Evolutionary conservation across 139 green algal species (phyloP), one percentile per base, ranked within the genome.

Genomic region (Coelastrella sp.): DNA sequence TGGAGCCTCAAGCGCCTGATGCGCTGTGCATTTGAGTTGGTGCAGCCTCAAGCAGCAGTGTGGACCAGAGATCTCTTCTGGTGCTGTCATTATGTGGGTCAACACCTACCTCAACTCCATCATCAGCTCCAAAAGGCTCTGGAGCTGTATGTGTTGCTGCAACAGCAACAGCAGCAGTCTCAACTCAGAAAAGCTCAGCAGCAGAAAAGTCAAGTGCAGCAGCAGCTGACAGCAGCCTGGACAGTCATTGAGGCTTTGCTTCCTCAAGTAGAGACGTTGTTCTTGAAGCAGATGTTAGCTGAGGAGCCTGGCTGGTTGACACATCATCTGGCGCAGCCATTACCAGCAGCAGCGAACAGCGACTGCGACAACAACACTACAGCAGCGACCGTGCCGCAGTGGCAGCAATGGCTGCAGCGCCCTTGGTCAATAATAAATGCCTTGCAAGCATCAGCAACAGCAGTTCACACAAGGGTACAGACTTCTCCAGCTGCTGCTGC

Each of bases 21-120:
- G 40, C 40, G 78, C 4, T 64, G 38, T n/a, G 62, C 60, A 0
- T 75, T 84, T 71, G 78, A 84, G 78, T 27, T 84, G 9, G 60
- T 62, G 38, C 62, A 74, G 60, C 38, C 34, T 4, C n/a, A 38
- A 27, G 60, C 78, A 51, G 25, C 40, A 38, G 60, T 64, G 25
- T 84, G 19, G 17, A 84, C 78, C 4, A 38, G 78, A 5, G 79
- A 85, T 43, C 43, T 85, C 64, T 85, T 72, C 64, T 78, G 64
- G 64, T 85, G 79, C 64, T 78, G 64, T 34, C 64, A 78, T 45
- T 59, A 41, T 32, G 45, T 43, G 2, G 19, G 17, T 32, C 30
- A 66, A 32, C 64, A 79, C 40, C 48, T 78, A 64, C 64, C 79
- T 7, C 19, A 34, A n/a, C 64, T 85, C 64, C 35, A 78, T 64